Base-by-base conservation (phyloP, 331 rosid genomes). In the Pyracantha coccinea region DNA sequence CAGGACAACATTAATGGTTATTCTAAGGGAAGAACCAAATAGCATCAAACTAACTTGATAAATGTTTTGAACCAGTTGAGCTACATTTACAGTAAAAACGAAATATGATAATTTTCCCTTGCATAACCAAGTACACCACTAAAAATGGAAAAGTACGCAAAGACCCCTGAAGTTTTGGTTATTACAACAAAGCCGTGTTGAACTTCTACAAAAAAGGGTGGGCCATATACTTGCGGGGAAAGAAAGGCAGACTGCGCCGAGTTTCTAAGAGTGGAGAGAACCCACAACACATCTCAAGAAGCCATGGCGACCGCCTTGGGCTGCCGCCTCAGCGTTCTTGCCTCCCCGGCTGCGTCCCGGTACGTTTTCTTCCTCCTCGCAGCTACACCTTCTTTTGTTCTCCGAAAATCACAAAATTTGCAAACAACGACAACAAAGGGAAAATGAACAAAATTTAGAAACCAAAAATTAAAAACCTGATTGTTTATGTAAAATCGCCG, bases 191-290 rank as follows among this genome's bases (percentile, higher is more conserved):
- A 33, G 76, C 67, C 57, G 45, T 0, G 4, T 0, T 5, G 69
- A 64, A 17, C 2, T 50, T 6, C 8, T 6, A 73, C 41, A 32
- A 72, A n/a, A 55, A 2, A 59, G 20, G 28, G 28, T 14, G 13
- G 68, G 23, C 33, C 69, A 21, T 52, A 50, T 76, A 72, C 87
- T 80, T 83, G 87, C 84, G 65, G 47, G 79, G 19, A 63, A 83
- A 83, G 87, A 44, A 79, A 79, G 87, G 38, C n/a, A 2, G 17
- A 66, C 79, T 15, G 77, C 44, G 17, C 6, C 71, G 77, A 25
- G 77, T 60, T 44, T 20, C 5, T 25, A 50, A 23, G 19, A 72
- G 54, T 60, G 66, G 45, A 14, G 52, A 54, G 57, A 50, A 57
- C 10, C 10, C 38, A 23, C 32, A 3, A 8, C 66, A 5, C 66